A percentile compares a stretch with the other conserved stretches of the same genome.
Conservation (phyloP, 257 asterid genomes). For the Jaltomata sinuosa region DNA sequence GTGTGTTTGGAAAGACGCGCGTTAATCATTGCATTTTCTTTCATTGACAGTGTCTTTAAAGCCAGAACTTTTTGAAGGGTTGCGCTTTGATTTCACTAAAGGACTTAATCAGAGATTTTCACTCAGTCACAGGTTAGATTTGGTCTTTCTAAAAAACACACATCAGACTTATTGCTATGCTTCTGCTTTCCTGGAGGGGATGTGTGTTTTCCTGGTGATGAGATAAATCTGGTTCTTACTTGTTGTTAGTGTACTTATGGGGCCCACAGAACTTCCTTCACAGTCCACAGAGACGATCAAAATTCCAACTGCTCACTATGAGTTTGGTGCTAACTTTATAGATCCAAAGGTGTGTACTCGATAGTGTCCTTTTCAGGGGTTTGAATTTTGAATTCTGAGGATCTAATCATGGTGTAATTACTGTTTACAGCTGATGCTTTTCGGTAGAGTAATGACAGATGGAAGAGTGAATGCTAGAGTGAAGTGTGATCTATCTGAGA, state of each 20-base stretch:
- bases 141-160: background rate
- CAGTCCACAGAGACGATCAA: conserved; percentile 81
- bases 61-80: conserved; percentile 95
- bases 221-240: background rate
- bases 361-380: background rate
- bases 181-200: background rate
- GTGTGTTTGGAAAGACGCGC: background rate
- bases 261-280: conserved; percentile 83
- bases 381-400: background rate
- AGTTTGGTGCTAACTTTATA: conserved; percentile 90
- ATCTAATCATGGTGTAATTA: conserved; percentile 5
- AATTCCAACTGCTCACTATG: conserved; percentile 79
- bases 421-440: conserved; percentile 67
- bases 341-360: conserved; percentile 61
- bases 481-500: conserved; percentile 85
- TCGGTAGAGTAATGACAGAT: conserved; percentile 82
- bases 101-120: conserved; percentile 81
- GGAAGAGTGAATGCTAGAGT: conserved; percentile 87
- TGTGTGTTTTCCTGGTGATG: background rate
- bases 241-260: conserved; percentile 72
- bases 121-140: conserved; percentile 80
- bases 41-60: conserved; percentile 80
- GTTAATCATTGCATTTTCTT: background rate
- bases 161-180: background rate
- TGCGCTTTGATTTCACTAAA: conserved; percentile 91